Base-by-base conservation (phyloP, 768 basidiomycete species). In the Myochromella boudieri region DNA sequence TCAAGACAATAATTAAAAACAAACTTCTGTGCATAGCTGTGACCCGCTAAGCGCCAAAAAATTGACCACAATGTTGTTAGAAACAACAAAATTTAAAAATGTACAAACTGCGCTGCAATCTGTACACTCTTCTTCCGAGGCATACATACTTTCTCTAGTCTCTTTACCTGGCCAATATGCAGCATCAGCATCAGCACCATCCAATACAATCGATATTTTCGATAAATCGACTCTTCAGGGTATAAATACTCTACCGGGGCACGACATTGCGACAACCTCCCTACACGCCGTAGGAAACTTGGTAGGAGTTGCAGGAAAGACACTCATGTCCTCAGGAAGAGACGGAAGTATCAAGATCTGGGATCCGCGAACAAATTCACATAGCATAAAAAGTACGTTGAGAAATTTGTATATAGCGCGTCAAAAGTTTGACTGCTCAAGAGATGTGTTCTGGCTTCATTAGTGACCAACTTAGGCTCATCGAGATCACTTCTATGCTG, bases 261-360 rank as follows among this genome's bases (percentile, higher is more conserved):
- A 90, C 51, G 70, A 70, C 42, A 58, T 60, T 1, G 79, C 78
- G 8, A 85, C 77, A 2, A 84, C 87, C 0, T 71, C 75, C 27
- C 65, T 89, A 37, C 69, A 74, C 42, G 63, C 76, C 0, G 66
- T 77, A 0, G 54, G 67, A 15, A 60, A 64, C 12, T 58, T 84
- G 2, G 71, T 71, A 1, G 73, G 72, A 1, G 58, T 68, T 1
- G 54, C 66, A 28, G 68, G 70, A 9, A 69, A 69, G 22, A 70
- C 67, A 28, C 68, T 91, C 5, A 58, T 88, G 14, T 84, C 86
- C 1, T 81, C 80, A 9, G 86, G 90, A 1, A 80, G 75, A 53
- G 87, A 91, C 53, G 87, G 87, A 1, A 70, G 73, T 42, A 78
- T 92, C 44, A 80, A 77, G 49, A 72, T 81, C 24, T 92, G 90